A percentile compares a stretch with the other conserved stretches of the same genome.
phyloP scores from a whole-genome alignment of 1,284 basidiomycete species.

The Ceratobasidium theobromae region DNA sequence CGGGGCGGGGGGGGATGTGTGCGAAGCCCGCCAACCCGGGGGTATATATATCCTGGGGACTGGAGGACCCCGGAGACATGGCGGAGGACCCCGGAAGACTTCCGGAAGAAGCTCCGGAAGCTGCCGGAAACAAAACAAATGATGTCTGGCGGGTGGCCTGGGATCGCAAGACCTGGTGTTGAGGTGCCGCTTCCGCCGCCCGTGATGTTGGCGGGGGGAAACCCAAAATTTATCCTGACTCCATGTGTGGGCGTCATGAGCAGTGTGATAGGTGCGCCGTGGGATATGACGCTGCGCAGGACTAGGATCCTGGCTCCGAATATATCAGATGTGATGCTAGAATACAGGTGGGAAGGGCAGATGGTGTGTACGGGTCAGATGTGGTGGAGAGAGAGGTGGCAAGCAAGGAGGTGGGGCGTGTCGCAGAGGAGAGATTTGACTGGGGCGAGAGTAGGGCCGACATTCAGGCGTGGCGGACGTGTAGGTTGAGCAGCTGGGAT shows the following conservation, averaged over 20 bases:
- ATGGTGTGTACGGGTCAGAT: constrained; percentile 73
- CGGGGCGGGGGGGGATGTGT: too few relatives aligned
- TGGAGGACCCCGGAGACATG: too few relatives aligned
- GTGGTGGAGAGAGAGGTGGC: constrained; percentile 49
- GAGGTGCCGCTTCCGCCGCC: constrained; percentile 17
- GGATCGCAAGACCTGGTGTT: constrained; percentile 12
- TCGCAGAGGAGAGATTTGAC: constrained; percentile 41
- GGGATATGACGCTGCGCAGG: constrained; percentile 57
- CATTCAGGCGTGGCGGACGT: constrained; percentile 74
- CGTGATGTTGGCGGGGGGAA: too few relatives aligned
- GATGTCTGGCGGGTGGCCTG: constrained; percentile 23
- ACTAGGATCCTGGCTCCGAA: constrained; percentile 76
- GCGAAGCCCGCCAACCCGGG: too few relatives aligned
- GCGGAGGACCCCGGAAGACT: too few relatives aligned
- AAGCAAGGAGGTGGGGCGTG: constrained; percentile 40
- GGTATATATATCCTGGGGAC: too few relatives aligned
- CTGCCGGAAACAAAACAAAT: too few relatives aligned
- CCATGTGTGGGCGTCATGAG: constrained; percentile 22
- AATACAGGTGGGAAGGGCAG: constrained; percentile 61
- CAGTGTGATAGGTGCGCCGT: constrained; percentile 18
- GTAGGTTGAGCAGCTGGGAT: constrained; percentile 72
- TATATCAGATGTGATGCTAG: constrained; percentile 71
- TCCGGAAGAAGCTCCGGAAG: too few relatives aligned
- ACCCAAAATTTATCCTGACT: constrained; percentile 5
- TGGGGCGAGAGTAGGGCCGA: constrained; percentile 45